Evolutionary conservation across 2,329 filamentous ascomycete species (phyloP).

Genomic region (Exophiala aquamarina): DNA sequence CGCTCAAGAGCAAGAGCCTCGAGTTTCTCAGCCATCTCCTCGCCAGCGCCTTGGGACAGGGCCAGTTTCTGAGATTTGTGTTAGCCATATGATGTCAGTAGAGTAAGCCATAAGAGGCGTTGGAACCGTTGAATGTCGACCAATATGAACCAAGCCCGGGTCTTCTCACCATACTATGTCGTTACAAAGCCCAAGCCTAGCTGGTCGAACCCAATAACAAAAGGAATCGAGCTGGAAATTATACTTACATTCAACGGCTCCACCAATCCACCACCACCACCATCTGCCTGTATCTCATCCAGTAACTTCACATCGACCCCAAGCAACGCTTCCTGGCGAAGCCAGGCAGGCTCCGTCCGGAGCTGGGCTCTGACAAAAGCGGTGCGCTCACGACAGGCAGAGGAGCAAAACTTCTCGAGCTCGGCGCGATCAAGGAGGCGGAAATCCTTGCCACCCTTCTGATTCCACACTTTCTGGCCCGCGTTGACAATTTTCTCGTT

Average conservation of each 20-base stretch:
- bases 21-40: conserved; percentile 37
- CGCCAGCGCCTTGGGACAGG: conserved; percentile 24
- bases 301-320: conserved; percentile 60
- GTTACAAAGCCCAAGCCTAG: no score
- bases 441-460: conserved; percentile 57
- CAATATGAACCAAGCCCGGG: no score
- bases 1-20: conserved; percentile 56
- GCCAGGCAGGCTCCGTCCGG: conserved; percentile 80
- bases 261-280: conserved; percentile 6
- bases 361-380: conserved; percentile 89
- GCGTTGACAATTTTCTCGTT: conserved; percentile 59
- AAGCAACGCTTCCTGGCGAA: conserved; percentile 56
- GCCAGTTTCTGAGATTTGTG: conserved; percentile 4
- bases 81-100: no score
- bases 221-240: background rate
- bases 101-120: no score
- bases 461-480: conserved; percentile 50
- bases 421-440: conserved; percentile 69
- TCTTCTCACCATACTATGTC: no score
- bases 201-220: no score
- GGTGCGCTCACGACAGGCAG: conserved; percentile 73
- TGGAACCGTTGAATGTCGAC: no score
- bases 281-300: conserved; percentile 54
- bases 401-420: conserved; percentile 83
- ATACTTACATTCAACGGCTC: conserved; percentile 20